Evolutionary conservation across 2,329 filamentous ascomycete species (phyloP), one percentile per base, ranked within the genome.

Genomic region (Eutypella sp.): DNA sequence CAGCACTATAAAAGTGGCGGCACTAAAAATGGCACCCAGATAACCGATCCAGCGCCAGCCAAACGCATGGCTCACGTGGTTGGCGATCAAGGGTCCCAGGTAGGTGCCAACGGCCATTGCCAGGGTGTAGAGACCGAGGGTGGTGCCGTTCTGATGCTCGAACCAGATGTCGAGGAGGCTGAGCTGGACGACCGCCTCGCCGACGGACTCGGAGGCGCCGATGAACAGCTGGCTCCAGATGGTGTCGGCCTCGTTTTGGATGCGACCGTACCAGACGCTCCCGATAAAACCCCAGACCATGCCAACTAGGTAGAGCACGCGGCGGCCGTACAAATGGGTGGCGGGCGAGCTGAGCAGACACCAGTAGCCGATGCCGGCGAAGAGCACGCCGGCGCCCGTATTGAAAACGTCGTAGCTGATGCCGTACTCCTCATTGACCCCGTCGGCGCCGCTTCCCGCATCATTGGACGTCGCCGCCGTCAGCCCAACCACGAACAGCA

Each of bases 181-280:
- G n/a, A 79, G 60, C 54, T 81, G 77, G 6, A 76, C 76, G 24
- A 75, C 70, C 0, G 77, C 76, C 58, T 81, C 77, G 2, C 74
- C 76, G 36, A 75, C 75, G 8, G 74, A 70, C 58, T 80, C 76
- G 4, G 76, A 79, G 3, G 75, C 75, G 15, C 77, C 77, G 2
- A 80, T 74, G 45, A 80, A 79, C 2, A 80, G 65, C 56, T 80
- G 77, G 40, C 74, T 74, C 69, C 73, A 77, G 45, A 79, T 70
- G 2, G 74, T 71, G 46, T 78, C 74, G 15, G 63, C 57, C 1
- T 64, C 66, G 19, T 56, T 68, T 41, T 67, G 53, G 10, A 74
- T 64, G 20, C 63, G 62, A 8, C 75, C 75, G 41, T 79, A 74
- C 76, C 76, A 79, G 44, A 78, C 69, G 23, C 72, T 70, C 2